Base-by-base conservation (phyloP, 2,329 filamentous ascomycete species). In the Fusarium sp. region DNA sequence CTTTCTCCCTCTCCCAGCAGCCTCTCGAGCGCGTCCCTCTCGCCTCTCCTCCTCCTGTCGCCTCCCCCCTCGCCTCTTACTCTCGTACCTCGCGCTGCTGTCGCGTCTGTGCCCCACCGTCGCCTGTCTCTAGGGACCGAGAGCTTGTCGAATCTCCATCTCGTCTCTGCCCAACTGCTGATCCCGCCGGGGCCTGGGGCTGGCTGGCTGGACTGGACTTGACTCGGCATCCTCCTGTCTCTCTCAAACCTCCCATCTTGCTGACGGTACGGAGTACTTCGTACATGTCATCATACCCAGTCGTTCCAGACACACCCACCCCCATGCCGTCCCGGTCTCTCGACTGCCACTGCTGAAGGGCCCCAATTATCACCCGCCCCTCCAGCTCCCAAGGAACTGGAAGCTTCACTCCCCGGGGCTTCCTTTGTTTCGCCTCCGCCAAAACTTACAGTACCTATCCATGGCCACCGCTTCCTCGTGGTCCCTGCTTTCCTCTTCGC, bases 381-480 rank as follows among this genome's bases (percentile, higher is more conserved):
- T 78, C 73, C 72, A 74, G 70, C 73, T 78, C 73, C 77, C 71
- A 73, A 75, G 66, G 70, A 71, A 66, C 76, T 77, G 76, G 76
- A 78, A 80, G 74, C 79, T 78, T 78, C 70, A 72, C 74, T 74
- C 73, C 74, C 73, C 76, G 67, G 73, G 71, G 71, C 64, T 72
- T 72, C 71, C 67, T 69, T 72, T 74, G 71, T 77, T 76, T 77
- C 75, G 74, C 73, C 76, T 77, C 73, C 71, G 74, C 75, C 76
- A 70, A 72, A 78, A 72, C 69, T 6, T 51, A 51, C 46, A 51
- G 46, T 76, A 74, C 65, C 70, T 69, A 69, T 78, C 76, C 77
- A 80, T 81, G 78, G 76, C 77, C 79, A 79, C 78, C 76, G 78
- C 78, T 80, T 79, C 79, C 81, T 79, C 74, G 77, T 81, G 81